phyloP scores from a whole-genome alignment of 495 filamentous ascomycete genomes.

The Amniculicola lignicola region DNA sequence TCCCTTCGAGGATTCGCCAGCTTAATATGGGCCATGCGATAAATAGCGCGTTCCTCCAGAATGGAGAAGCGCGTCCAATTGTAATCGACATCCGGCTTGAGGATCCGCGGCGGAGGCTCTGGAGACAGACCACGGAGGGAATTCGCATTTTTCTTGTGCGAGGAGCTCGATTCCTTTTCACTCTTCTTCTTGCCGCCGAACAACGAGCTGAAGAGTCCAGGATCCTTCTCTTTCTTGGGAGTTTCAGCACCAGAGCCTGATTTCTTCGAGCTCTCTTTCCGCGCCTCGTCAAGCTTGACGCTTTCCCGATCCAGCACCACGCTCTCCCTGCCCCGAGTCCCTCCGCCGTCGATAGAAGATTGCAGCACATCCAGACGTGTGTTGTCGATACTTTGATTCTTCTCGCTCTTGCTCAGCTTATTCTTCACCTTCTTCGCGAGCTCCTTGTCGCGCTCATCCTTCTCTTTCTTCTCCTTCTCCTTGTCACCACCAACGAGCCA shows the following conservation, averaged over 20 bases:
- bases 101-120: constrained; percentile 64
- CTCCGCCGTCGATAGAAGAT: constrained; percentile 69
- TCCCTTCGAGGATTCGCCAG: constrained; percentile 92
- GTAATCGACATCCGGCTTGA: constrained; percentile 86
- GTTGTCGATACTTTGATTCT: constrained; percentile 62
- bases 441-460: constrained; percentile 51
- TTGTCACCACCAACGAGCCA: constrained; percentile 72
- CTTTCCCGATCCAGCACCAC: constrained; percentile 73
- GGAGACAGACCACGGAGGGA: constrained; percentile 73
- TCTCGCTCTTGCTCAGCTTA: constrained; percentile 57
- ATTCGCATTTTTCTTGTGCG: constrained; percentile 69
- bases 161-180: constrained; percentile 58
- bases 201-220: constrained; percentile 79
- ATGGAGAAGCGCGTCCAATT: constrained; percentile 95
- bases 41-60: constrained; percentile 94
- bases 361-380: constrained; percentile 79
- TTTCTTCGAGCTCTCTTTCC: constrained; percentile 74
- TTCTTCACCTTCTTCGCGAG: constrained; percentile 40
- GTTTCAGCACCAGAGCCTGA: constrained; percentile 61
- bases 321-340: constrained; percentile 72
- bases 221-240: constrained; percentile 84
- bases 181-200: constrained; percentile 81
- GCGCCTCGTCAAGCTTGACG: constrained; percentile 74
- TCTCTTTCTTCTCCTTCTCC: constrained; percentile 69
- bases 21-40: constrained; percentile 98